A percentile compares a stretch with the other conserved stretches of the same genome.
Conservation (phyloP, 1,284 basidiomycete genomes). For the Agroathelia rolfsii region DNA sequence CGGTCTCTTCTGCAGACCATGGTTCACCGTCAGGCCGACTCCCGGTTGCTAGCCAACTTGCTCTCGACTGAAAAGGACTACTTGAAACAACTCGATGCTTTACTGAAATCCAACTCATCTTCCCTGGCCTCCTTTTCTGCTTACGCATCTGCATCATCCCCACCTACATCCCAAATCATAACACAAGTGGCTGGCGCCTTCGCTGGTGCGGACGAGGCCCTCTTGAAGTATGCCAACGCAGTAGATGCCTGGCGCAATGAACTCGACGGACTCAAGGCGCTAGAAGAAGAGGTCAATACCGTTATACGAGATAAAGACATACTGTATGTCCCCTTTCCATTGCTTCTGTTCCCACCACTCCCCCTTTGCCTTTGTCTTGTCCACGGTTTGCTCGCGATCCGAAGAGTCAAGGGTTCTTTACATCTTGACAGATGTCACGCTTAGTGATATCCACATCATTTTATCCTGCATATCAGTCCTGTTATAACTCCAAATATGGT, state of each 20-base stretch:
- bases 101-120: slow-evolving; percentile 49
- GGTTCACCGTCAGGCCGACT: slow-evolving; percentile 66
- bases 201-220: slow-evolving; percentile 55
- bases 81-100: slow-evolving; percentile 41
- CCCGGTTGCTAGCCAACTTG: slow-evolving; percentile 57
- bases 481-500: too few species aligned
- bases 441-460: too few species aligned
- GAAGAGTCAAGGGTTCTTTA: too few species aligned
- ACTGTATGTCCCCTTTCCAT: slow-evolving; percentile 38
- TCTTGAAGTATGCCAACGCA: slow-evolving; percentile 45
- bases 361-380: too few species aligned
- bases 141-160: slow-evolving; percentile 57
- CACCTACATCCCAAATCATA: slow-evolving; percentile 45
- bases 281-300: slow-evolving; percentile 63
- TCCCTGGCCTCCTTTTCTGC: slow-evolving; percentile 61
- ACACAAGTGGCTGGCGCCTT: slow-evolving; percentile 49
- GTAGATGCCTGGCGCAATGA: slow-evolving; percentile 59
- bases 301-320: slow-evolving; percentile 69
- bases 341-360: background rate
- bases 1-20: slow-evolving; percentile 25
- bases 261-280: slow-evolving; percentile 30
- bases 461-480: too few species aligned
- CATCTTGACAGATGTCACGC: too few species aligned
- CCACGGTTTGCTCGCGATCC: too few species aligned
- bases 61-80: slow-evolving; percentile 64